Base-by-base conservation (phyloP, 2,329 filamentous ascomycete genomes). In the Ophiostoma quercus region DNA sequence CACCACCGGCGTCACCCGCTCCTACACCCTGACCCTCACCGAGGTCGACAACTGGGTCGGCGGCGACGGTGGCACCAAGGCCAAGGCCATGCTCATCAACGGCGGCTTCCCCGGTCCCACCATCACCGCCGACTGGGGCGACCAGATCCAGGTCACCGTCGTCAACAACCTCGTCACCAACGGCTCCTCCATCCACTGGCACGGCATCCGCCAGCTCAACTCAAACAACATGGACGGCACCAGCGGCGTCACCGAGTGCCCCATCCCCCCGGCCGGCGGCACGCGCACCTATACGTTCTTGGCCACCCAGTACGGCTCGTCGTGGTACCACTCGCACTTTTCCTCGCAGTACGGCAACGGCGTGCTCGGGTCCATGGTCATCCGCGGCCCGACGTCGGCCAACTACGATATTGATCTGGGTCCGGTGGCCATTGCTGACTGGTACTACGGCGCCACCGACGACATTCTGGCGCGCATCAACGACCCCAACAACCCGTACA, bases 101-200 rank as follows among this genome's bases (percentile, higher is more conserved):
- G 72, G 73, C 67, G 43, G 65, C 19, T 69, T 60, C 9, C 68
- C 68, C 9, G 67, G 67, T 12, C 57, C 57, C 14, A 63, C 54
- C 6, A 63, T 69, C 32, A 22, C 37, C 12, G 65, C 68, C 32
- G 72, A 84, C 70, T 85, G 83, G 82, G 84, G 84, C 39, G 84
- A 86, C 72, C 77, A 72, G 7, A 78, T 84, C 43, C 78, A 89
- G 60, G 84, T 91, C 67, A 87, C 86, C 29, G 84, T 91, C 69
- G 82, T 85, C 77, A 92, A 92, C 76, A 82, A 85, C 16, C 83
- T 91, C 1, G 81, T 81, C 12, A 78, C 75, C 19, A 81, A 80
- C 71, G 79, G 79, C n/a, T 82, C 80, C 1, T 80, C 80, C 0
- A 78, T 84, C 34, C 82, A 84, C 73, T 84, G 81, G 81, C 82